Conservation (phyloP, 768 basidiomycete genomes). For the Tulasnella sp. region DNA sequence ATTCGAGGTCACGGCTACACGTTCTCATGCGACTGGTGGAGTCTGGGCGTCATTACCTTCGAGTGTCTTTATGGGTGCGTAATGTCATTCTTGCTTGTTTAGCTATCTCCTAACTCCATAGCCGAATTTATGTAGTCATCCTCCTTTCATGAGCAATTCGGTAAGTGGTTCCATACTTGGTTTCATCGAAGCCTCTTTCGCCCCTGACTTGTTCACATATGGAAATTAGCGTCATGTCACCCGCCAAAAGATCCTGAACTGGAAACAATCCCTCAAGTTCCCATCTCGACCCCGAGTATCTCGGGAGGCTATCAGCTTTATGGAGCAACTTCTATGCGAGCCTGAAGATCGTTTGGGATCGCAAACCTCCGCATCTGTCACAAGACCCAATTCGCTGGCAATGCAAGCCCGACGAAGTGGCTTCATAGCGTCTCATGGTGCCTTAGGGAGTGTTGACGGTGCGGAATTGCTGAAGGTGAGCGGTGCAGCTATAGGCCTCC, state of each 20-base stretch:
- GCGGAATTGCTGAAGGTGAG: constrained; percentile 76
- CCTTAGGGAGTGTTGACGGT: constrained; percentile 56
- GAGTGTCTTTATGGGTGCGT: constrained; percentile 85
- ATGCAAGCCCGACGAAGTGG: constrained; percentile 61
- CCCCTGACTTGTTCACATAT: background rate
- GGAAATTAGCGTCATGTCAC: constrained; percentile 70
- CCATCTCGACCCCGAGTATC: constrained; percentile 74
- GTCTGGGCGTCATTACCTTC: constrained; percentile 91
- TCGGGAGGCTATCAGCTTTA: constrained; percentile 73
- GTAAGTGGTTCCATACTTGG: constrained; percentile 32
- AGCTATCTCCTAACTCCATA: background rate
- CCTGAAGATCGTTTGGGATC: constrained; percentile 88
- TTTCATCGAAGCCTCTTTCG: background rate
- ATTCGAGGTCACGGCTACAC: constrained; percentile 86
- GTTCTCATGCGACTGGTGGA: constrained; percentile 98
- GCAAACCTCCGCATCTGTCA: constrained; percentile 50
- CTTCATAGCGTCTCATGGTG: constrained; percentile 41
- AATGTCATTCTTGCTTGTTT: background rate
- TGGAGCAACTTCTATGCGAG: constrained; percentile 85
- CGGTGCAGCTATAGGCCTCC: background rate
- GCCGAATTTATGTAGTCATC: constrained; percentile 52
- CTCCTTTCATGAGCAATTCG: constrained; percentile 90
- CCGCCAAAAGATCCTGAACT: constrained; percentile 93
- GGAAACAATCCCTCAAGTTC: constrained; percentile 81
- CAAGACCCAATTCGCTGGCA: constrained; percentile 65